Base-by-base conservation (phyloP, 768 basidiomycete species). In the Xerocomus potaroensis region DNA sequence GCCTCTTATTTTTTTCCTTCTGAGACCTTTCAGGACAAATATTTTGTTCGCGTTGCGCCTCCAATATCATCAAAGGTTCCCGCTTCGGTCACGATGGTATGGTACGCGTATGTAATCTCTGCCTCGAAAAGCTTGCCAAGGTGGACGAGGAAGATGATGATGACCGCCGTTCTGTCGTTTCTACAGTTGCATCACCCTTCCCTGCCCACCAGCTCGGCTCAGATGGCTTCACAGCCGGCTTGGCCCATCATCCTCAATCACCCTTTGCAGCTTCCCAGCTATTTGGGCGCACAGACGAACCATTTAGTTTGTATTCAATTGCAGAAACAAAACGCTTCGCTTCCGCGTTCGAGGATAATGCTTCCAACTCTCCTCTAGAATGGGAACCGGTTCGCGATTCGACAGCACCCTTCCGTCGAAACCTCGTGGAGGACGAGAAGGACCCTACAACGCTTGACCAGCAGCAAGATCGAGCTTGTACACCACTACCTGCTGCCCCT, bases 31-130 rank as follows among this genome's bases (percentile, higher is more conserved):
- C 50, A 87, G 94, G 94, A 26, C 94, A 96, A 66, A 94, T 99
- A 63, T 99, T 97, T 63, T 99, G 96, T 66, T 91, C 91, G 26
- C 81, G 92, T 8, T 99, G 96, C 65, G 93, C 96, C 3, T 94
- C 92, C 24, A 95, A 96, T 58, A 87, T 96, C 55, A 93, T 98
- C 66, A 94, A 93, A 55, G 94, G 92, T 14, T 77, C 83, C 11
- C 83, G 93, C 7, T 97, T 96, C 59, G 93, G 94, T 4, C 86
- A 91, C 50, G 87, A 95, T 43, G 92, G 92, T n/a, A 90, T 89
- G 80, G 79, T 99, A 42, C 81, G 96, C 45, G 87, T 96, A 8
- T 99, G 96, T 69, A 97, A 97, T 57, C 72, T 96, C 12, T 98
- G 95, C 65, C 73, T 95, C n/a, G 86, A 89, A 54, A 92, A 92